phyloP scores from a whole-genome alignment of 1,284 basidiomycete species.

The Leccinum variabile region DNA sequence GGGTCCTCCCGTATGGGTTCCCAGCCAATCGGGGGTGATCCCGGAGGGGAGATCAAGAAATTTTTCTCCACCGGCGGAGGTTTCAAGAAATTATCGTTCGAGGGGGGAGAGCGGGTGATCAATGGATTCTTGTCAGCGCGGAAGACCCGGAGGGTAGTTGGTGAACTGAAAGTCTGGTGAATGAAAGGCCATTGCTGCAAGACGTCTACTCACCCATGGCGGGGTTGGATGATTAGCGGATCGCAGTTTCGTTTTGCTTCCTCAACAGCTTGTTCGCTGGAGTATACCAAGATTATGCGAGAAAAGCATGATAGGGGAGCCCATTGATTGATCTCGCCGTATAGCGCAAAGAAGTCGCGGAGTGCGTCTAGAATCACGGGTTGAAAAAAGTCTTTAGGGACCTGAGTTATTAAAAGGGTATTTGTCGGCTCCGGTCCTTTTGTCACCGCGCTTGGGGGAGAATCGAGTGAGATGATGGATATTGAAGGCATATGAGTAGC shows the following conservation, averaged over 20 bases:
- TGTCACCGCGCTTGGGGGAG: conserved; percentile 13
- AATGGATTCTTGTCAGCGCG: conserved; percentile 76
- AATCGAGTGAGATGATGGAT: conserved; percentile 27
- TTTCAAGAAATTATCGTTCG: conserved; percentile 58
- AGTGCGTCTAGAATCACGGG: conserved; percentile 67
- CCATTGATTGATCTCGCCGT: conserved; percentile 83
- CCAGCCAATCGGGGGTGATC: conserved; percentile 98
- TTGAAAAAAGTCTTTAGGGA: conserved; percentile 69
- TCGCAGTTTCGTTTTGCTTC: conserved; percentile 62
- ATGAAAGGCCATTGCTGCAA: conserved; percentile 6
- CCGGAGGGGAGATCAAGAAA: conserved; percentile 96
- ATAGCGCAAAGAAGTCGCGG: conserved; percentile 65
- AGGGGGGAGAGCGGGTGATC: conserved; percentile 42
- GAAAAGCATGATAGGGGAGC: conserved; percentile 81
- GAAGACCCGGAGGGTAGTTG: conserved; percentile 71
- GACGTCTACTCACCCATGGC: conserved; percentile 44
- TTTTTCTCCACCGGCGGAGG: conserved; percentile 87
- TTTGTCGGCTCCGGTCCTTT: conserved; percentile 50
- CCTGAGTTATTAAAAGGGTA: conserved; percentile 64
- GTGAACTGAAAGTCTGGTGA: conserved; percentile 38
- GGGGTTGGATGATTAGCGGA: conserved; percentile 55
- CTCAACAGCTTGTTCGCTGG: conserved; percentile 63
- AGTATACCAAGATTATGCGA: conserved; percentile 80
- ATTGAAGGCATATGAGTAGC: conserved; percentile 31
- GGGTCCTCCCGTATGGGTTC: conserved; percentile 90